A percentile compares a stretch with the other conserved stretches of the same genome.
These are phyloP conservation scores for Arachnopeziza araneosa DNA, from an alignment of 2,329 filamentous ascomycete genomes.

Conservation along the genomic window DNA sequence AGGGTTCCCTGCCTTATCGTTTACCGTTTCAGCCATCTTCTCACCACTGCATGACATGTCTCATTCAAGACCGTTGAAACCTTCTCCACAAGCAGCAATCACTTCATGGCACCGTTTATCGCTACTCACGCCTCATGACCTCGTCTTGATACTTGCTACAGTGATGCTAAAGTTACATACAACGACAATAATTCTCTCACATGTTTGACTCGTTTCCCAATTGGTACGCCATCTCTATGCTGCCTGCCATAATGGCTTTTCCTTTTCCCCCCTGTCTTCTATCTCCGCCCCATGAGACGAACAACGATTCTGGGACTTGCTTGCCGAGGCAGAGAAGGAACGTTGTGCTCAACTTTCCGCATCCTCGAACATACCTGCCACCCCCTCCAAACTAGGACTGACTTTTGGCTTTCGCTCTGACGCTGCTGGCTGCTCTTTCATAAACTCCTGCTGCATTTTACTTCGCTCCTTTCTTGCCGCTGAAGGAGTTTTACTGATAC, in stretches of 20 bases:
- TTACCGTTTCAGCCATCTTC: neutral
- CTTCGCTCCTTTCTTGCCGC: constrained; percentile 43
- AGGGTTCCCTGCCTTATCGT: neutral
- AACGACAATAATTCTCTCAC: neutral
- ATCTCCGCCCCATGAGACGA: neutral
- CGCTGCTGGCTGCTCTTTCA: constrained; percentile 42
- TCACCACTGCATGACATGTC: neutral
- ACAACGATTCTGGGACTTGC: neutral
- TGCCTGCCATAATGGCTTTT: neutral
- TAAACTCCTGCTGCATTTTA: constrained; percentile 62
- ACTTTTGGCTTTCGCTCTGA: constrained; percentile 5
- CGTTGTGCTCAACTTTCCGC: neutral
- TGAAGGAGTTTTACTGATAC: constrained; percentile 54
- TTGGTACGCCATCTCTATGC: neutral
- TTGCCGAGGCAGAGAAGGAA: too few relatives aligned
- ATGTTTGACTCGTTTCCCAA: neutral
- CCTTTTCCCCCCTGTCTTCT: too few relatives aligned
- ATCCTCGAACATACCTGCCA: constrained; percentile 28
- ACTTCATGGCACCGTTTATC: neutral
- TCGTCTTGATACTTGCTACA: neutral
- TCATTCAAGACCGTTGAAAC: neutral
- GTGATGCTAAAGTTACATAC: neutral
- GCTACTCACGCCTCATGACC: neutral
- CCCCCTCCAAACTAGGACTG: constrained; percentile 27
- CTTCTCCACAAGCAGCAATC: neutral